Evolutionary conservation across 768 basidiomycete genomes (phyloP), one percentile per base, ranked within the genome.

Genomic region (Tylopilus sp.): DNA sequence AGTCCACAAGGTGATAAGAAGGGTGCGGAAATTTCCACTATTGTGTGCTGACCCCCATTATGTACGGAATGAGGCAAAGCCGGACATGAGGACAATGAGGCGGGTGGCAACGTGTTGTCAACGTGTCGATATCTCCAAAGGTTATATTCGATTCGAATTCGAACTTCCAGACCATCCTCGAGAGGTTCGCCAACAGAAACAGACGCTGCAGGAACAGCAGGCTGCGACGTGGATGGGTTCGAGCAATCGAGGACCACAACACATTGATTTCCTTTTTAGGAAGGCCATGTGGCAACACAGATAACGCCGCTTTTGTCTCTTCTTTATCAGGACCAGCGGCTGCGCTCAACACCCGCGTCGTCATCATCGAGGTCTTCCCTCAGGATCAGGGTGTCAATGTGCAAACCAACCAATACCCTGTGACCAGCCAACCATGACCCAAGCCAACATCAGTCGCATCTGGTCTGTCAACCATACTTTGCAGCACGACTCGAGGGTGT

Each of bases 1-100:
- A 57, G 21, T 33, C 40, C 17, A 44, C 38, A 53, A 42, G 47
- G 45, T 39, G 42, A 52, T 52, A 51, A 53, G 44, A 7, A 53
- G n/a, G 35, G 40, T 36, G 44, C 26, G 45, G 49, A 51, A 25
- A 31, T 13, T 36, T 42, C 49, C 44, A 59, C 52, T 50, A 59
- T 50, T 40, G 40, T 36, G 39, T 41, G 49, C 2, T 10, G 26
- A 30, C 18, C 25, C n/a, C 12, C 41, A 45, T 52, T 55, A 55
- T 59, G 54, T 55, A 56, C 42, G 22, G 33, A 47, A 44, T 47
- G 21, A 47, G 36, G 52, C 48, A 23, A 38, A 15, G 18, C 39
- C 65, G 65, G 65, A 67, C 18, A 67, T 65, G 64, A 66, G 42
- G 48, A 26, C 25, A 26, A 44, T 25, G 46, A 39, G 8, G 33